Evolutionary conservation across 306 rosid genomes (phyloP), one percentile per base, ranked within the genome.

Genomic region (Medicago arabica): DNA sequence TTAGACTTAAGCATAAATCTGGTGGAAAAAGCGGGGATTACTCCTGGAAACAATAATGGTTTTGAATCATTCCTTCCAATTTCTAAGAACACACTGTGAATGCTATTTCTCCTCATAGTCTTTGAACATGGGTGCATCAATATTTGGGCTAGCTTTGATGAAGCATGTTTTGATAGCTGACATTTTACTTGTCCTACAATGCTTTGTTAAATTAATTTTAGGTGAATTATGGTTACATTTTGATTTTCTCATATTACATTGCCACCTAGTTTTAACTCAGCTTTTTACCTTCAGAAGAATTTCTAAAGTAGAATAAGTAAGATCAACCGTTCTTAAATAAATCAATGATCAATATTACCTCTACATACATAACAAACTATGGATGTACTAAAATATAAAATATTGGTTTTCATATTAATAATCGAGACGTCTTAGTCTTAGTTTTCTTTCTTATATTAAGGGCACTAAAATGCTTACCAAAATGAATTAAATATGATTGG

Each of bases 21-120:
- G 98, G 98, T 60, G 98, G 97, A 76, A 95, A 90, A 85, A 92
- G 93, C 77, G 98, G 98, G 51, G 88, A 89, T 31, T 90, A 92
- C 93, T 86, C 70, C 10, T 82, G 90, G 87, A 81, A 62, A 74
- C 77, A 79, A 58, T 77, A 49, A 82, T 39, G 64, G 65, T 25
- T 64, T 76, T 71, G 69, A 53, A 62, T 55, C 78, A 81, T 62
- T 5, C 3, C 38, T 34, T 69, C 38, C 69, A 17, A 18, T 59
- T 34, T 47, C 58, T 25, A 15, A 15, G 1, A 67, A 53, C 47
- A 25, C 25, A 39, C 18, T 16, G 1, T 11, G 49, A 46, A 11
- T 46, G 7, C n/a, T 54, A 25, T 3, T 18, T 4, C 9, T 54
- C 60, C 60, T 50, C 10, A 18, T 18, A 15, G 53, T 78, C 17